phyloP scores from a whole-genome alignment of 805 yeast species.

The Wickerhamomyces strasburgensis region DNA sequence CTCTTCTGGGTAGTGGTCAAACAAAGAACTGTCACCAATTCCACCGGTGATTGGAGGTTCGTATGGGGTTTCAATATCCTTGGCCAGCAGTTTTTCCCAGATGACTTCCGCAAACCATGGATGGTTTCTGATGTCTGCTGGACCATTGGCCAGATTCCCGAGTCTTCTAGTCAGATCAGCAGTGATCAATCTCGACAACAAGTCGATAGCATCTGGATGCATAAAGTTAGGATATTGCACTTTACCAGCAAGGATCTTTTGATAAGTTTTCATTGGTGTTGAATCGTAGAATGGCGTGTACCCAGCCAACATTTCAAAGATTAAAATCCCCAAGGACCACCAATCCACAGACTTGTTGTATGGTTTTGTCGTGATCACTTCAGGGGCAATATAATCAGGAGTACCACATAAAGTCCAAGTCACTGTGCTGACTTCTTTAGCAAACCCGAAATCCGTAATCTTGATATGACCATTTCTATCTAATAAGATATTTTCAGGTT shows the following conservation, averaged over 20 bases:
- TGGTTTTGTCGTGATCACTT: constrained; percentile 88
- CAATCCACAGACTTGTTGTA: constrained; percentile 94
- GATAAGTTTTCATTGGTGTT: constrained; percentile 91
- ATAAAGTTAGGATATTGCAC: constrained; percentile 74
- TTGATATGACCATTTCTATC: constrained; percentile 90
- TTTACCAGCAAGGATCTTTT: constrained; percentile 78
- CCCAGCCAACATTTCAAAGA: constrained; percentile 93
- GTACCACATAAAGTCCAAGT: constrained; percentile 95
- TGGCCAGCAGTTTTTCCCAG: constrained; percentile 81
- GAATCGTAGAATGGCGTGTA: constrained; percentile 92
- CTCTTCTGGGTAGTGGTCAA: constrained; percentile 79
- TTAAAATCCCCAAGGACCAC: constrained; percentile 94
- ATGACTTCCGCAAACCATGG: constrained; percentile 91
- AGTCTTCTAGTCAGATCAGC: constrained; percentile 78
- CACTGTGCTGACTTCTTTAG: constrained; percentile 86
- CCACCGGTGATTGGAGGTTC: constrained; percentile 93
- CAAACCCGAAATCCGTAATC: constrained; percentile 91
- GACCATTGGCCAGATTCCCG: constrained; percentile 83
- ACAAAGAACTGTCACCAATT: constrained; percentile 87
- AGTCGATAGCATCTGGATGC: constrained; percentile 71
- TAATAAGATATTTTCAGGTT: constrained; percentile 86
- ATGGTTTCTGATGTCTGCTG: constrained; percentile 79
- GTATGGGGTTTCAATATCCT: constrained; percentile 92
- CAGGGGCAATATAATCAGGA: constrained; percentile 96
- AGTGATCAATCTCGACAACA: constrained; percentile 68